Evolutionary conservation across 129 eudicot species (phyloP).

Genomic region (Flaveria bidentis): DNA sequence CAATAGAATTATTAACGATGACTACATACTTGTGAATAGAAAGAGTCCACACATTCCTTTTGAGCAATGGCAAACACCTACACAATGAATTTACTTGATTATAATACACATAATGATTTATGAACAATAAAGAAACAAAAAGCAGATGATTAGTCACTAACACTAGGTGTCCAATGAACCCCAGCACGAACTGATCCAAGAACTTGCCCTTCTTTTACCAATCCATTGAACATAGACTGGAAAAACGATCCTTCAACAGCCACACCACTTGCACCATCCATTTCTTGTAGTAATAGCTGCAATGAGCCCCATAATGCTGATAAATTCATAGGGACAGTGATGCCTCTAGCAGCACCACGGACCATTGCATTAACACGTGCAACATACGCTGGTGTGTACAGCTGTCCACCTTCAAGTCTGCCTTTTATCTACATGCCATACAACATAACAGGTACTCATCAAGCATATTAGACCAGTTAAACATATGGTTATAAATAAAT

Average conservation of each 20-base stretch:
- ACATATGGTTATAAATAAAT: no score
- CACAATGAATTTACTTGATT: slow-evolving; percentile 24
- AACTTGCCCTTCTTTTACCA: slow-evolving; percentile 84
- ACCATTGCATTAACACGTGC: slow-evolving; percentile 95
- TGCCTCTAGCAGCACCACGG: slow-evolving; percentile 94
- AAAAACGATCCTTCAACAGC: slow-evolving; percentile 89
- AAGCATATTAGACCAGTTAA: background rate
- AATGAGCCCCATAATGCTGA: slow-evolving; percentile 84
- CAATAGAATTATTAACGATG: slow-evolving; percentile 1
- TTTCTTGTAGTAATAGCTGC: slow-evolving; percentile 76
- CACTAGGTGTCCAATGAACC: slow-evolving; percentile 98
- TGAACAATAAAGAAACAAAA: background rate
- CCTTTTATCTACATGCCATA: slow-evolving; percentile 72
- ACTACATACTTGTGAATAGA: slow-evolving; percentile 78
- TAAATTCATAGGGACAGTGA: slow-evolving; percentile 82
- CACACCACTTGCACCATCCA: slow-evolving; percentile 90
- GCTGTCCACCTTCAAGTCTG: slow-evolving; percentile 96
- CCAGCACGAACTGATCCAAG: slow-evolving; percentile 99
- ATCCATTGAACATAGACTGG: slow-evolving; percentile 88
- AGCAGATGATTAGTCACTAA: slow-evolving; percentile 35
- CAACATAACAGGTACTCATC: slow-evolving; percentile 8
- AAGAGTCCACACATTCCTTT: slow-evolving; percentile 89
- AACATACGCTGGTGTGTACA: slow-evolving; percentile 97
- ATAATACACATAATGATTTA: background rate
- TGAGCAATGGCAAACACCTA: slow-evolving; percentile 98